phyloP scores from a whole-genome alignment of 441 rosid genomes.

The Populus hybrid region DNA sequence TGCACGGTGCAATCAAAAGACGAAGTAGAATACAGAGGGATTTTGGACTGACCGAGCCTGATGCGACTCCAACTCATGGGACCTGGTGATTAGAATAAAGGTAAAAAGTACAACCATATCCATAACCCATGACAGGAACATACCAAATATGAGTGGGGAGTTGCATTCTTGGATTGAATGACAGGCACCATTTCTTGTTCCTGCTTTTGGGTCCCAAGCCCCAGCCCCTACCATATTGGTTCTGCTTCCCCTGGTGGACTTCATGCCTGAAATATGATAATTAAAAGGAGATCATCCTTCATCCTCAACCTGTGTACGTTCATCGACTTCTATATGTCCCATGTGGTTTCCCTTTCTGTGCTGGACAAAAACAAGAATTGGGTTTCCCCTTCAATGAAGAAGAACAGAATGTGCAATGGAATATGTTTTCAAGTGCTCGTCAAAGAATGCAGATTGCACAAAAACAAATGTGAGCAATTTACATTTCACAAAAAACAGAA shows the following conservation, averaged over 20 bases:
- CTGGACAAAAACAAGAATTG: neutral
- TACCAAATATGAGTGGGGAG: neutral
- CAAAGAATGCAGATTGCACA: neutral
- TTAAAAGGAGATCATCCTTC: neutral
- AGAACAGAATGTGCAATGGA: neutral
- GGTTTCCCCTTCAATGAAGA: neutral
- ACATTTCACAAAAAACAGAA: conserved; percentile 16
- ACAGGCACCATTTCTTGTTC: conserved; percentile 19
- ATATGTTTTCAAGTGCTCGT: neutral
- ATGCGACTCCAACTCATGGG: conserved; percentile 18
- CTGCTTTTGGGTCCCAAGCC: conserved; percentile 11
- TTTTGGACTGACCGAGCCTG: neutral
- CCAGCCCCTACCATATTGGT: neutral
- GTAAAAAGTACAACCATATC: neutral
- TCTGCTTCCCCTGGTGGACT: neutral
- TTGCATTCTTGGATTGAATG: conserved; percentile 4
- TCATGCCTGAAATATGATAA: neutral
- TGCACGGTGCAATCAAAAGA: neutral
- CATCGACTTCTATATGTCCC: neutral
- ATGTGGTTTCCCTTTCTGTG: neutral
- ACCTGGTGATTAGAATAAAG: neutral
- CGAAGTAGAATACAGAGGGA: neutral
- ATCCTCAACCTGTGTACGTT: neutral
- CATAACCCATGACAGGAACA: neutral
- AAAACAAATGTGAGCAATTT: conserved; percentile 7